Conservation (phyloP, 345 rosid genomes). For the Draba incana region DNA sequence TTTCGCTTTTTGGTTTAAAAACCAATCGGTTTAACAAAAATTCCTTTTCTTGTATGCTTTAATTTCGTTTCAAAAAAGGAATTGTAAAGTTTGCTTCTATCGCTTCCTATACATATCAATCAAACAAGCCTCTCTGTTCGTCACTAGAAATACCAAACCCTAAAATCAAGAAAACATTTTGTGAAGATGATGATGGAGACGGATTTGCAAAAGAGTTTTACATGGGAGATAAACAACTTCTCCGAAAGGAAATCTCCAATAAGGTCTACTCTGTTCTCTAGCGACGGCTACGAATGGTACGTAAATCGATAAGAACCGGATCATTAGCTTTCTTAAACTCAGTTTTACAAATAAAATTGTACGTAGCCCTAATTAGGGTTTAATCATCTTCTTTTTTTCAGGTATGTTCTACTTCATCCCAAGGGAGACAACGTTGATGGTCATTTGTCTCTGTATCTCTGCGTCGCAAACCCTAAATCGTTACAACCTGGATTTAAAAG, state of each 20-base stretch:
- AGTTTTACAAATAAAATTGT: too few relatives aligned
- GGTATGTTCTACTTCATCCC: neutral
- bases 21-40: too few relatives aligned
- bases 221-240: neutral
- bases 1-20: too few relatives aligned
- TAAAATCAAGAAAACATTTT: neutral
- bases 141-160: neutral
- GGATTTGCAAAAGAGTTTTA: neutral
- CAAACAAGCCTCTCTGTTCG: neutral
- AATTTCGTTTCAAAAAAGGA: too few relatives aligned
- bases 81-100: too few relatives aligned
- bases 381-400: neutral
- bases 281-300: too few relatives aligned
- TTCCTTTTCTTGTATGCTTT: too few relatives aligned
- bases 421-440: neutral
- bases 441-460: neutral
- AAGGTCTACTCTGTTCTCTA: too few relatives aligned
- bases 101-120: too few relatives aligned
- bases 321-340: neutral
- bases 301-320: neutral
- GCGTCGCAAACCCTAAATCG: neutral
- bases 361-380: neutral
- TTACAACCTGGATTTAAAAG: slow-evolving; percentile 5
- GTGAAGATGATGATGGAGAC: neutral
- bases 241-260: neutral